These are phyloP conservation scores for Trichoderma endophyticum DNA, from an alignment of 2,329 filamentous ascomycete genomes.

Conservation along the genomic window DNA sequence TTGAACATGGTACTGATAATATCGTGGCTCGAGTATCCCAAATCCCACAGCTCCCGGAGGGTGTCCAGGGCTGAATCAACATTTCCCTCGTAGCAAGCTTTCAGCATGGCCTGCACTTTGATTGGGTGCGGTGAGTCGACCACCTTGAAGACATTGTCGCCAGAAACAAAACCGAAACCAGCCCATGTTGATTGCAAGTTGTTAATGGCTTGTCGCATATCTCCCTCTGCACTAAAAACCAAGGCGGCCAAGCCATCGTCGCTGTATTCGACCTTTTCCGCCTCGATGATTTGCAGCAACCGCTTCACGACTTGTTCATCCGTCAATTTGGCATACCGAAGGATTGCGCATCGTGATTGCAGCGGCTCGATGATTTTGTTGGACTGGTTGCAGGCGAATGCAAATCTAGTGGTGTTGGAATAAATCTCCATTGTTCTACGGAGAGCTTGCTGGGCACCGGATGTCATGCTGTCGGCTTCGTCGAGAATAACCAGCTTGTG, in stretches of 20 bases:
- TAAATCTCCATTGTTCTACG: conserved; percentile 99
- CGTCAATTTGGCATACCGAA: conserved; percentile 88
- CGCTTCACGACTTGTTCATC: conserved; percentile 91
- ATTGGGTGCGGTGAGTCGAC: conserved; percentile 96
- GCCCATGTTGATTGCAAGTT: conserved; percentile 91
- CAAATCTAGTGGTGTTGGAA: conserved; percentile 91
- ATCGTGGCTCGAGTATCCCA: conserved; percentile 98
- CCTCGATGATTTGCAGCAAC: conserved; percentile 86
- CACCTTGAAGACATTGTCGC: conserved; percentile 96
- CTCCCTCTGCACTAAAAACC: conserved; percentile 94
- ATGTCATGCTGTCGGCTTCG: conserved; percentile 98
- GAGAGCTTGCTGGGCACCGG: conserved; percentile 90
- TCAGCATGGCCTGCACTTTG: conserved; percentile 98
- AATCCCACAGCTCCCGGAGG: conserved; percentile 85
- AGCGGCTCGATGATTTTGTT: conserved; percentile 99
- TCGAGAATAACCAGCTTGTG: conserved; percentile 98
- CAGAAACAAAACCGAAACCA: conserved; percentile 94
- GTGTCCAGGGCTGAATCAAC: conserved; percentile 83
- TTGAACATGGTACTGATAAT: conserved; percentile 99
- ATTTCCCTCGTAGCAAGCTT: conserved; percentile 90
- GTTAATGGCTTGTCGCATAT: conserved; percentile 99
- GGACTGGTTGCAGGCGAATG: conserved; percentile 96
- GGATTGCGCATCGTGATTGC: conserved; percentile 92
- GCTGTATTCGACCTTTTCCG: conserved; percentile 83
- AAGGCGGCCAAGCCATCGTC: conserved; percentile 95